Conservation (phyloP, 495 filamentous ascomycete species). For the Achaetomiella virescens region DNA sequence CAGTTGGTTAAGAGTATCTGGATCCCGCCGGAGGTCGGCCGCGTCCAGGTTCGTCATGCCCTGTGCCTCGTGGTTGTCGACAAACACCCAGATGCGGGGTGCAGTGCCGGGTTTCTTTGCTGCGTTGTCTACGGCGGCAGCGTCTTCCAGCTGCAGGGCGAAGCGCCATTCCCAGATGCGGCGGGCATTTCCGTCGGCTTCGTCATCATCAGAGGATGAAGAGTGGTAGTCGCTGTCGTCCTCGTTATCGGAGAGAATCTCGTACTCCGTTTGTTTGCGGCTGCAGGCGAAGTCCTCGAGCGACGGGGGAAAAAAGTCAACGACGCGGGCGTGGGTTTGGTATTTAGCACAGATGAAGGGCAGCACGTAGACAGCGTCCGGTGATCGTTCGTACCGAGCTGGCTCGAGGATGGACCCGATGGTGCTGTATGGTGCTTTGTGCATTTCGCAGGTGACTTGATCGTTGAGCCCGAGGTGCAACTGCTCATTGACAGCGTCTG, state of each 20-base stretch:
- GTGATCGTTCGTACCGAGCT: constrained; percentile 31
- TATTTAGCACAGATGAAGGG: constrained; percentile 73
- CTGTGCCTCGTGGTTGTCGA: constrained; percentile 59
- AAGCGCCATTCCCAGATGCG: constrained; percentile 75
- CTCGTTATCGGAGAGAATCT: constrained; percentile 40
- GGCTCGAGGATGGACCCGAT: constrained; percentile 47
- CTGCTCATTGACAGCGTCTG: constrained; percentile 12
- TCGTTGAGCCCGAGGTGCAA: constrained; percentile 27
- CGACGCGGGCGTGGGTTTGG: constrained; percentile 58
- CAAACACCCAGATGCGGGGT: constrained; percentile 54
- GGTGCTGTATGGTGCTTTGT: constrained; percentile 31
- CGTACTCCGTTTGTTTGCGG: constrained; percentile 36
- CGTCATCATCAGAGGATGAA: constrained; percentile 14
- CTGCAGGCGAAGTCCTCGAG: constrained; percentile 68
- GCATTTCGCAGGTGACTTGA: constrained; percentile 41
- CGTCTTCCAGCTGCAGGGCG: constrained; percentile 63
- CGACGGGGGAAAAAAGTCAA: constrained; percentile 70
- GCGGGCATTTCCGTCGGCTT: not conserved
- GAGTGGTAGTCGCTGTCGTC: constrained; percentile 29
- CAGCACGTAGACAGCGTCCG: constrained; percentile 40
- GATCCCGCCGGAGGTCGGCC: constrained; percentile 53
- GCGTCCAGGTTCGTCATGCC: constrained; percentile 61
- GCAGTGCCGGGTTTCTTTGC: constrained; percentile 9
- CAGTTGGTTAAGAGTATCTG: constrained; percentile 42
- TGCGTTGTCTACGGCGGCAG: constrained; percentile 22